Evolutionary conservation across 345 rosid genomes (phyloP), one percentile per base, ranked within the genome.

Genomic region (Syzygium oleosum): DNA sequence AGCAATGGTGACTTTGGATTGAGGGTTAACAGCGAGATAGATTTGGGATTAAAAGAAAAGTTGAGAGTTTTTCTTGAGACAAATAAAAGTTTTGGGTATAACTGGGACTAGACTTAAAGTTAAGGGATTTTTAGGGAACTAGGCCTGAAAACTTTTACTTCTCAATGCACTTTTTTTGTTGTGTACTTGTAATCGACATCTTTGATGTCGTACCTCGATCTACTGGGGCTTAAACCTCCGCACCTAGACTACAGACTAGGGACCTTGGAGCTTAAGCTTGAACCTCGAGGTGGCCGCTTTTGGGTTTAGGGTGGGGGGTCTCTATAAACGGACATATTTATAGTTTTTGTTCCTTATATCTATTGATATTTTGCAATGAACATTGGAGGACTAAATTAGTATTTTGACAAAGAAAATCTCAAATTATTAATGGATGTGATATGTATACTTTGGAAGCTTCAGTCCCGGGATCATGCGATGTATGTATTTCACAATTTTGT

Each of bases 101-200:
- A 43, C 46, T 43, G 4, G 46, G 7, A 43, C 7, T 43, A 5
- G 46, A 43, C 46, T 43, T 43, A 43, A 43, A 6, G 7, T 43
- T 6, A 6, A 43, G 46, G 46, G 1, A 1, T 43, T 43, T 5
- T 43, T 43, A 43, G 7, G 46, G 46, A 43, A 43, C 46, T 43
- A 43, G 46, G 7, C 6, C 46, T 2, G 11, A 55, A 4, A 73
- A 4, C 6, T 34, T 34, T 19, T 9, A 17, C 46, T 73, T 34
- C 49, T 73, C 25, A 10, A 73, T 19, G 49, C 21, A 9, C 5
- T 34, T 1, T 38, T 34, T 73, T 19, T 5, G 0, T 73, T 0
- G 0, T 21, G 14, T 34, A 34, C 0, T 1, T 34, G 4, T 1
- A 73, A 34, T 68, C 3, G 1, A 38, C 6, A 2, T 19, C 46